Evolutionary conservation across 2,329 filamentous ascomycete genomes (phyloP).

Genomic region (Colletotrichum sp.): DNA sequence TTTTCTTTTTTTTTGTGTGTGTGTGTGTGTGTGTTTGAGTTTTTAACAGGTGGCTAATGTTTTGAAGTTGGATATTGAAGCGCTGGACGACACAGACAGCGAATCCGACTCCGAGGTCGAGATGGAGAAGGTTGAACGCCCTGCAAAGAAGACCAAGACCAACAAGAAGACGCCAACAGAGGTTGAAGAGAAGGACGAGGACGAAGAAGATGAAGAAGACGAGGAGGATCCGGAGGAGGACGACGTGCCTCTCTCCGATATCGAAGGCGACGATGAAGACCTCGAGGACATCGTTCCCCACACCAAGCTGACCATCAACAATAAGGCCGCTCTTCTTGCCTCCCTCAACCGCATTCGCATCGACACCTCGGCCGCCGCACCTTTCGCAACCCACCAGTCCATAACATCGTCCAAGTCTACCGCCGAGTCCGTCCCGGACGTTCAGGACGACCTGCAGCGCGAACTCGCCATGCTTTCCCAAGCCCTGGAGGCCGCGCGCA

Average conservation of each 20-base stretch:
- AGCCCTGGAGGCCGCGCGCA: conserved; percentile 77
- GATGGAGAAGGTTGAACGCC: conserved; percentile 71
- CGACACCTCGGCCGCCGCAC: conserved; percentile 67
- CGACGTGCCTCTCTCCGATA: conserved; percentile 88
- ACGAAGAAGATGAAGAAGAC: conserved; percentile 49
- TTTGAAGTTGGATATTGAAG: conserved; percentile 55
- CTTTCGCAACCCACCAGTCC: conserved; percentile 85
- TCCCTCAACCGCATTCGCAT: conserved; percentile 81
- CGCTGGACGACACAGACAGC: conserved; percentile 64
- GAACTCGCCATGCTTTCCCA: conserved; percentile 95
- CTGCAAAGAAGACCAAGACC: conserved; percentile 49
- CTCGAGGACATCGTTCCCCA: conserved; percentile 87
- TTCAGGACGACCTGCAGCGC: conserved; percentile 89
- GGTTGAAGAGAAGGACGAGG: conserved; percentile 48
- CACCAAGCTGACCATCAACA: conserved; percentile 96
- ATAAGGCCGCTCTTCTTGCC: conserved; percentile 82
- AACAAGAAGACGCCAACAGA: conserved; percentile 28
- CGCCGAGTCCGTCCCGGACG: conserved; percentile 72
- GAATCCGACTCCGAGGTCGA: conserved; percentile 76
- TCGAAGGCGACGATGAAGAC: conserved; percentile 79
- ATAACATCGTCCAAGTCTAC: conserved; percentile 72
- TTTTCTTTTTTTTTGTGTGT: not conserved
- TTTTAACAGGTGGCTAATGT: conserved; percentile 6
- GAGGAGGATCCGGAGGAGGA: conserved; percentile 76
- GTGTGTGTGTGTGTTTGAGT: not conserved